phyloP scores from a whole-genome alignment of 148 eudicot species.

The Talinum fruticosum region DNA sequence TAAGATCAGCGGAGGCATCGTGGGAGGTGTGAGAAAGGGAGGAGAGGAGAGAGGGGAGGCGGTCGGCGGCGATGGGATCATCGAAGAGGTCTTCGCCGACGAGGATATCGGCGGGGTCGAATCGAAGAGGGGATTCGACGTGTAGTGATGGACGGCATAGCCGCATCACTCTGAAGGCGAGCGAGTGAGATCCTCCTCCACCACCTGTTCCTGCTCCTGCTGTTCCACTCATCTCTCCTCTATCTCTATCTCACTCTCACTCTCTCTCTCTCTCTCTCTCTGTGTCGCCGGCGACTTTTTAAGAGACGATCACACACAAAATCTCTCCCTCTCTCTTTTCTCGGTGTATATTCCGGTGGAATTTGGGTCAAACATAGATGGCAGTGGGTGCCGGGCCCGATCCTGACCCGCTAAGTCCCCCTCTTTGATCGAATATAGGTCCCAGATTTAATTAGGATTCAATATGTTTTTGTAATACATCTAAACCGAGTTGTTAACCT shows the following conservation, averaged over 20 bases:
- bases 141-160: slow-evolving; percentile 86
- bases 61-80: slow-evolving; percentile 40
- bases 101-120: slow-evolving; percentile 78
- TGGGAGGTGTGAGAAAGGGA: slow-evolving; percentile 12
- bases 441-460: too few relatives aligned
- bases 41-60: slow-evolving; percentile 44
- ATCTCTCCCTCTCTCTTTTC: too few relatives aligned
- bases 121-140: slow-evolving; percentile 71
- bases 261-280: neutral
- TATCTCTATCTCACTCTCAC: too few relatives aligned
- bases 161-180: slow-evolving; percentile 95
- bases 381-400: too few relatives aligned
- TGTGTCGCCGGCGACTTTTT: too few relatives aligned
- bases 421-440: too few relatives aligned
- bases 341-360: neutral
- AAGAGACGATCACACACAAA: too few relatives aligned
- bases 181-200: slow-evolving; percentile 51
- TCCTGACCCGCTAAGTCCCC: too few relatives aligned
- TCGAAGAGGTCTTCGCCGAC: slow-evolving; percentile 78
- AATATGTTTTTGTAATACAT: too few relatives aligned
- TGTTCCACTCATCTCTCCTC: slow-evolving; percentile 33
- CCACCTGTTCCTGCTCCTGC: neutral
- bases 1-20: slow-evolving; percentile 37
- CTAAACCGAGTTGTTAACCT: too few relatives aligned
- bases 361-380: too few relatives aligned